These are phyloP conservation scores for Fraxinus nigra DNA, from an alignment of 305 asterid species.

Conservation along the genomic window DNA sequence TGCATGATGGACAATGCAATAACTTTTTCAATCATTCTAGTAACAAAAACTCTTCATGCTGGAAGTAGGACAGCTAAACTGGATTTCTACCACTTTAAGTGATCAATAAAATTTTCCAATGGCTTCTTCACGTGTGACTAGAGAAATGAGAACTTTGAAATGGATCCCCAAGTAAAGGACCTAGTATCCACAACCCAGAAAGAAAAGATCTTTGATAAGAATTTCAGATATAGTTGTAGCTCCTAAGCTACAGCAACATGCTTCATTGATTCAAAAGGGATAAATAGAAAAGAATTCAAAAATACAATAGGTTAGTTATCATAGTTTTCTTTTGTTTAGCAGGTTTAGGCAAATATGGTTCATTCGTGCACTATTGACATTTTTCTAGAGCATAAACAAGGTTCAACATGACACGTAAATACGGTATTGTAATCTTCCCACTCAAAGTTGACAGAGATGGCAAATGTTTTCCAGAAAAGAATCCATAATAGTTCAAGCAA, in stretches of 20 bases:
- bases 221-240: background rate
- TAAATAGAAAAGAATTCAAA: background rate
- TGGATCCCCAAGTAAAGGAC: background rate
- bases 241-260: background rate
- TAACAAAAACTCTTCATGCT: background rate
- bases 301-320: background rate
- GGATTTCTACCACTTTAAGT: background rate
- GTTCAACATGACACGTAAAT: background rate
- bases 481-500: background rate
- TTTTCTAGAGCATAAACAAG: background rate
- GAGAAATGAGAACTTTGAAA: background rate
- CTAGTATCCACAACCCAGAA: background rate
- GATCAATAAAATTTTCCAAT: background rate
- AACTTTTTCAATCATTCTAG: background rate
- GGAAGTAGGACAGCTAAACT: background rate
- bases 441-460: background rate
- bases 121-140: background rate
- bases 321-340: background rate
- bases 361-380: background rate
- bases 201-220: background rate
- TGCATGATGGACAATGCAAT: background rate
- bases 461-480: background rate
- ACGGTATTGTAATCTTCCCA: background rate
- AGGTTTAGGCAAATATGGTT: background rate
- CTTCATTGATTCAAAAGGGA: background rate